Evolutionary conservation across 345 rosid species (phyloP), one percentile per base, ranked within the genome.

Genomic region (Anacardium occidentale): DNA sequence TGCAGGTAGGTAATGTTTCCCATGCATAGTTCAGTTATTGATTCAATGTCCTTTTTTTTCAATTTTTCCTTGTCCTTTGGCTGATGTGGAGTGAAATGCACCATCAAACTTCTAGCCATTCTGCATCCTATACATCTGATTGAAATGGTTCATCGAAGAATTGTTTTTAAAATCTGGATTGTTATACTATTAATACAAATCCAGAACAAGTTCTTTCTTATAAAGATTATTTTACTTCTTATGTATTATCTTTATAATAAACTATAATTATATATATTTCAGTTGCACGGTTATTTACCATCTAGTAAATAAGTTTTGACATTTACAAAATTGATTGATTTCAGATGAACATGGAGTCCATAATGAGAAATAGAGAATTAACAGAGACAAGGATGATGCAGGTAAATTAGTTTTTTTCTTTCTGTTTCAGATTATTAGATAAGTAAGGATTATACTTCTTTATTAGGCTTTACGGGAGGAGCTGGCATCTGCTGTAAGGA

Each of bases 341-440:
- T 69, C 76, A 93, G 99, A 97, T 85, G 65, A 94, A 89, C 83
- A 90, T 91, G 95, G 97, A 96, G 68, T 86, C 99, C 74, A 84
- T 93, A 20, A 87, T 96, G 97, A 89, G 99, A 85, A 96, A 90
- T 75, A 89, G 99, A 82, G 99, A 96, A 79, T 70, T 96, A 56
- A 86, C 97, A 32, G 99, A 96, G 90, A 96, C 99, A 10, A 90
- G 97, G 84, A 96, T 96, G 98, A 88, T 96, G 94, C 99, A 96
- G 97, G 99, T 96, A 83, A 62, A 71, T 58, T 68, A 44, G 68
- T 65, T 70, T 54, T 72, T n/a, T 37, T 68, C 51, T 75, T 44
- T 78, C 50, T 44, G 47, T 50, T 15, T 53, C 29, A 34, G 66
- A 66, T 64, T 66, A 44, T 67, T 66, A 52, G 62, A 77, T 69